phyloP scores from a whole-genome alignment of 164 flowering plant genomes.

The Piper longum region DNA sequence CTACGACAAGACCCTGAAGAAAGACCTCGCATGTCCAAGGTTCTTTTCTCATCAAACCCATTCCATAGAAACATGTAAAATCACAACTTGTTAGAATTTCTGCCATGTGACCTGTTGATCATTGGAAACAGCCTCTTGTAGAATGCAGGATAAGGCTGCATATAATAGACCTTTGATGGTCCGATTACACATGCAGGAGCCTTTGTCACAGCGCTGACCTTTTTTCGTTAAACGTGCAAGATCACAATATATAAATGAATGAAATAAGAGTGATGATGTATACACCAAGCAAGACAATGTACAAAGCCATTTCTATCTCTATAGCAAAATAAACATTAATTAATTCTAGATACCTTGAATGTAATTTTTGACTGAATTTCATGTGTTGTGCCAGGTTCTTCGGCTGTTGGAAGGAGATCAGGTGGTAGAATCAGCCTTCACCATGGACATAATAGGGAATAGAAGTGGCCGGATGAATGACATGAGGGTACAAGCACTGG shows the following conservation, averaged over 20 bases:
- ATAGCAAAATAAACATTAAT: not conserved
- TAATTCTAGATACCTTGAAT: not conserved
- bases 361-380: not conserved
- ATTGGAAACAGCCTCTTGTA: too few relatives aligned
- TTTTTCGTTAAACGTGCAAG: too few relatives aligned
- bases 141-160: too few relatives aligned
- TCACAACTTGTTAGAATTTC: too few relatives aligned
- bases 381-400: conserved; percentile 34
- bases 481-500: not conserved
- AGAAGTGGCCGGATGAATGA: not conserved
- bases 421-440: conserved; percentile 16
- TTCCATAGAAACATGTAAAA: not conserved
- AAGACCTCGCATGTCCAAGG: conserved; percentile 28
- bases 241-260: too few relatives aligned
- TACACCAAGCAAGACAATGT: too few relatives aligned
- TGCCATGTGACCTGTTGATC: not conserved
- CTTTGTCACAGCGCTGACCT: too few relatives aligned
- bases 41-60: not conserved
- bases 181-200: too few relatives aligned
- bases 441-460: conserved; percentile 34
- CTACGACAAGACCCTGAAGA: conserved; percentile 14
- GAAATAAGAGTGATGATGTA: too few relatives aligned
- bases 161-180: too few relatives aligned
- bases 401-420: conserved; percentile 60
- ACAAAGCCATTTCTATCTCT: not conserved